Conservation (phyloP, 1,139 yeast genomes). For the Pichia sp. region DNA sequence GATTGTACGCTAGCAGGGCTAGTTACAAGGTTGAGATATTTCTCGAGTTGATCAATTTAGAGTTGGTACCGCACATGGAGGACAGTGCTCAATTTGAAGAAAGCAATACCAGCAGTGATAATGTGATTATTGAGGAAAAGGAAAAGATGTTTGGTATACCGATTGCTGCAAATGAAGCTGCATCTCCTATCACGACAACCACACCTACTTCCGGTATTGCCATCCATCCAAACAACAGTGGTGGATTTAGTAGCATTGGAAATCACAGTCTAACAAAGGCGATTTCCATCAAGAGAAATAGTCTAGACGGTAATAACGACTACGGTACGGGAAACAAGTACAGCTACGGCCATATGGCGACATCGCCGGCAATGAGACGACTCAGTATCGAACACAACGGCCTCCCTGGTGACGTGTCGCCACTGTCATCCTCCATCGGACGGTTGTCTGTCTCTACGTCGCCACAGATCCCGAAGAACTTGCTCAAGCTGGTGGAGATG, state of each 20-base stretch:
- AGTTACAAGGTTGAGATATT: conserved; percentile 83
- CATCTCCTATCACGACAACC: no score
- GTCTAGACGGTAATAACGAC: neutral
- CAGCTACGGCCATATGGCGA: neutral
- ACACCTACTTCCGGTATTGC: no score
- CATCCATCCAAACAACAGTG: no score
- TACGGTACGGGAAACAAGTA: neutral
- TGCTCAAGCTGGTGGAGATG: conserved; percentile 54
- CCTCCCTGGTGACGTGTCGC: no score
- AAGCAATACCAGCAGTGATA: neutral
- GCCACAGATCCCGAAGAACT: conserved; percentile 65
- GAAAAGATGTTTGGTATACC: neutral
- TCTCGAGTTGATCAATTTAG: conserved; percentile 66
- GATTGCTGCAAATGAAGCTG: neutral
- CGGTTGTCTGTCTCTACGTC: conserved; percentile 50
- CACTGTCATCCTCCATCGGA: conserved; percentile 16
- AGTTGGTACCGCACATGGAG: conserved; percentile 44
- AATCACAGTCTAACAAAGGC: conserved; percentile 4
- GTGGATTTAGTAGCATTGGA: neutral
- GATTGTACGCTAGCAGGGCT: conserved; percentile 68
- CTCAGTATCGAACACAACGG: conserved; percentile 3
- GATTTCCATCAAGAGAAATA: conserved; percentile 2
- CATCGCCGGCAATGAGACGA: conserved; percentile 6
- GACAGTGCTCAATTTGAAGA: conserved; percentile 2
- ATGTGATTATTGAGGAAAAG: neutral